A percentile compares a stretch with the other conserved stretches of the same genome.
These are phyloP conservation scores for Solanum chaucha DNA, from an alignment of 257 asterid species.

Conservation along the genomic window DNA sequence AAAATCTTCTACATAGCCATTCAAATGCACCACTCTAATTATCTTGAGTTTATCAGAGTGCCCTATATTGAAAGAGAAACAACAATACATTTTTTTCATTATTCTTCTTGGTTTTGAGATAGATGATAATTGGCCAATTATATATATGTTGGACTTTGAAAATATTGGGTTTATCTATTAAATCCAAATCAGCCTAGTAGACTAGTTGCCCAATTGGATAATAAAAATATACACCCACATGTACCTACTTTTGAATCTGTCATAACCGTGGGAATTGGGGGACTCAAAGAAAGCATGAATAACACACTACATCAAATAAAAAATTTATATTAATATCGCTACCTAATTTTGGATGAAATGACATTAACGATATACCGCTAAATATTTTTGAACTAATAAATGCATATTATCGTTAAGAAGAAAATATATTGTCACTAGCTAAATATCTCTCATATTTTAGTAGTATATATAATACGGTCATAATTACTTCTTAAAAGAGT, in stretches of 20 bases:
- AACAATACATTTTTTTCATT: not conserved
- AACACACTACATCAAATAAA: not conserved
- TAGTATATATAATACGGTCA: too few species aligned
- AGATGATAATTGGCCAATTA: not conserved
- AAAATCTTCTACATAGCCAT: conserved; percentile 34
- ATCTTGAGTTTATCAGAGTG: conserved; percentile 4
- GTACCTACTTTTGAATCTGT: not conserved
- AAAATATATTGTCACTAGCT: too few species aligned
- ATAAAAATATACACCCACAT: not conserved
- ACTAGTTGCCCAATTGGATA: not conserved
- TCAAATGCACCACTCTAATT: conserved; percentile 30
- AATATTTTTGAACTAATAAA: too few species aligned
- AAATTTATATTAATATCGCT: not conserved
- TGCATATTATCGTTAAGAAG: too few species aligned
- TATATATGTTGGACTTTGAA: not conserved
- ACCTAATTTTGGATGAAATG: not conserved
- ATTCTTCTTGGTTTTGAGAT: not conserved
- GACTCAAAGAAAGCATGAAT: not conserved
- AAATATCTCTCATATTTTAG: not conserved
- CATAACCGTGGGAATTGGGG: not conserved
- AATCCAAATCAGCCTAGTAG: not conserved
- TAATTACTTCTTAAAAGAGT: too few species aligned
- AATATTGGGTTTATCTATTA: not conserved
- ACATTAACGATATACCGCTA: not conserved
- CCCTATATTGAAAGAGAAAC: conserved; percentile 10